Base-by-base conservation (phyloP, 169 alveolate genomes). In the Theileria annulata region DNA sequence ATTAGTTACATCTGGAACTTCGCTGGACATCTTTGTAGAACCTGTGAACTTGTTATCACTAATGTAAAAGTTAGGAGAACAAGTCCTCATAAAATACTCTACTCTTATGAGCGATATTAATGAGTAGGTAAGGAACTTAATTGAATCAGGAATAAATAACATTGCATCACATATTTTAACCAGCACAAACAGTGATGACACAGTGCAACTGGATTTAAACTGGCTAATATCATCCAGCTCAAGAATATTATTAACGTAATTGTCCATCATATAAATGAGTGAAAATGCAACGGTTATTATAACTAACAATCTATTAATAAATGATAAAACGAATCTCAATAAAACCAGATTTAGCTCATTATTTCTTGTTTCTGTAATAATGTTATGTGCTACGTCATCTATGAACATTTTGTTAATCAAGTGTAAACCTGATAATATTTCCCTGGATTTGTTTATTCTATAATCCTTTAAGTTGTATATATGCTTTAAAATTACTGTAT, bases 61-160 rank as follows among this genome's bases (percentile, higher is more conserved):
- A 19, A 66, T 25, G 28, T 81, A 81, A 51, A 47, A 81, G 59
- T 81, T 81, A 10, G 88, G 88, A 0, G 88, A 75, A 48, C 79
- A 81, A 6, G 13, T 35, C 4, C 27, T 54, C 63, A 54, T 54
- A 12, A 5, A 54, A 12, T 54, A 54, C 27, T 54, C 63, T 21
- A 54, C 63, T 54, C 63, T 54, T 17, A 54, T n/a, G 63, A n/a
- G 27, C 15, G 63, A 54, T 54, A 54, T 54, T 21, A 54, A 21
- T 6, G 63, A 54, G 27, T 54, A 54, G 0, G 66, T 56, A 27
- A 73, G 8, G 3, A 30, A 12, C 30, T 42, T 73, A 17, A 54
- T 54, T 6, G 63, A 17, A 54, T 54, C 63, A 3, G 63, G 63
- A 54, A 54, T 12, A 54, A 54, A 54, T 54, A 54, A 54, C 63